Percentiles rank a stretch among this genome's conserved stretches.
Evolutionary conservation across 129 eudicot species (phyloP).

Genomic region (Lactuca saligna): DNA sequence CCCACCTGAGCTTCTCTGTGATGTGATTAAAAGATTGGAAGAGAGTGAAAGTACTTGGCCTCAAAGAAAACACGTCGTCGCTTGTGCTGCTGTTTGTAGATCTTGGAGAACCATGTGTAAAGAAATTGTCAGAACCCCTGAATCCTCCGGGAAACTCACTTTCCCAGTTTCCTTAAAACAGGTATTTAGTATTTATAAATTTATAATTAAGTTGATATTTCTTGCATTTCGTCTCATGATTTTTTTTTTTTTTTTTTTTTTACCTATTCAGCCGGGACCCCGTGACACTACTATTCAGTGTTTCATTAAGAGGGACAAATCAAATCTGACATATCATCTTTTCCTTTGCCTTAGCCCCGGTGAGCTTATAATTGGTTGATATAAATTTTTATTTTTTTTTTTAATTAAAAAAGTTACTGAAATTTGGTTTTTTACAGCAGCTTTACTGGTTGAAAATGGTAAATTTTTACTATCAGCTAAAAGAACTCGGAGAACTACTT

Average conservation of each 20-base stretch:
- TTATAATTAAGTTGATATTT: neutral
- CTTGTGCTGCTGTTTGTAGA: slow-evolving; percentile 76
- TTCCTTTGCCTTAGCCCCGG: slow-evolving; percentile 77
- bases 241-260: neutral
- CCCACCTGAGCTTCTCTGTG: slow-evolving; percentile 76
- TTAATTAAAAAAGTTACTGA: neutral
- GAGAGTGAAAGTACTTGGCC: slow-evolving; percentile 89
- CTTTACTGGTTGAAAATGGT: slow-evolving; percentile 81
- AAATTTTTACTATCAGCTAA: slow-evolving; percentile 87
- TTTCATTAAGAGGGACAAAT: slow-evolving; percentile 79
- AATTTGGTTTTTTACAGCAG: slow-evolving; percentile 48
- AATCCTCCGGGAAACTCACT: slow-evolving; percentile 75
- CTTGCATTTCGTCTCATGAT: neutral
- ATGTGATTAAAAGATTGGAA: slow-evolving; percentile 73
- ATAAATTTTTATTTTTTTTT: slow-evolving; percentile 1
- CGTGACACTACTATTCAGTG: slow-evolving; percentile 79
- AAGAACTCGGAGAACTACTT: slow-evolving; percentile 84
- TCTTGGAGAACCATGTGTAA: slow-evolving; percentile 86
- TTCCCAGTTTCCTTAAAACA: slow-evolving; percentile 82
- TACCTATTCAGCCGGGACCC: slow-evolving; percentile 70
- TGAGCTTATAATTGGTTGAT: slow-evolving; percentile 31
- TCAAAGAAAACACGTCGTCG: slow-evolving; percentile 69
- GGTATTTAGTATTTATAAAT: slow-evolving; percentile 33
- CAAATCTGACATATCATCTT: slow-evolving; percentile 78
- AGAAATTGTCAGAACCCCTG: slow-evolving; percentile 73